Evolutionary conservation across 2,329 filamentous ascomycete genomes (phyloP).

Genomic region (Xylariaceae sp.): DNA sequence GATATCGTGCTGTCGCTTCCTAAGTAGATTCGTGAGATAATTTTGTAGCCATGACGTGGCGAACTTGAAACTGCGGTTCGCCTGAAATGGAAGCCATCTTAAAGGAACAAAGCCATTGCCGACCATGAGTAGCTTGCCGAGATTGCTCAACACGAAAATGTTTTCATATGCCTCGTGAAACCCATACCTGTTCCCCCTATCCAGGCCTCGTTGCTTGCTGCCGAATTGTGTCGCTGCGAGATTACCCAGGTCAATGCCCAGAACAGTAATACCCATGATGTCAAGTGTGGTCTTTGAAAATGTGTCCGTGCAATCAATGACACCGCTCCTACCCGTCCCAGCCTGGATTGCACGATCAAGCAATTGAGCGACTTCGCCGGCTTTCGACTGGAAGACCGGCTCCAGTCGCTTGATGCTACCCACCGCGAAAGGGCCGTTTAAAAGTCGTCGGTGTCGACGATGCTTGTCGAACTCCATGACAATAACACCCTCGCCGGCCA

Average conservation of each 20-base stretch:
- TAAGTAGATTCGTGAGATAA: background rate
- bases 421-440: conserved; percentile 13
- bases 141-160: background rate
- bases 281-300: conserved; percentile 14
- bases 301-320: conserved; percentile 12
- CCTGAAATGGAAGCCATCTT: background rate
- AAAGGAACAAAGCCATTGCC: conserved; percentile 2
- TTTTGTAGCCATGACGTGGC: conserved; percentile 7
- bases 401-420: conserved; percentile 5
- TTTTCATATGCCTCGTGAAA: background rate
- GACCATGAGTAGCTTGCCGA: background rate
- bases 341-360: background rate
- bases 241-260: conserved; percentile 10
- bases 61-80: conserved; percentile 1
- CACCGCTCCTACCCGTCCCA: conserved; percentile 4
- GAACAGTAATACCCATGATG: conserved; percentile 9
- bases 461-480: conserved; percentile 11
- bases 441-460: conserved; percentile 9
- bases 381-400: background rate
- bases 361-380: background rate
- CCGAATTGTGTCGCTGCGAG: background rate
- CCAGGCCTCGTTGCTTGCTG: background rate
- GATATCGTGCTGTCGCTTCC: conserved; percentile 1
- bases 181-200: background rate
- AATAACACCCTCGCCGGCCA: conserved; percentile 12